Percentiles rank a stretch among this genome's conserved stretches.
phyloP scores from a whole-genome alignment of 2,329 filamentous ascomycete species.

The Colletotrichum brevisporum region DNA sequence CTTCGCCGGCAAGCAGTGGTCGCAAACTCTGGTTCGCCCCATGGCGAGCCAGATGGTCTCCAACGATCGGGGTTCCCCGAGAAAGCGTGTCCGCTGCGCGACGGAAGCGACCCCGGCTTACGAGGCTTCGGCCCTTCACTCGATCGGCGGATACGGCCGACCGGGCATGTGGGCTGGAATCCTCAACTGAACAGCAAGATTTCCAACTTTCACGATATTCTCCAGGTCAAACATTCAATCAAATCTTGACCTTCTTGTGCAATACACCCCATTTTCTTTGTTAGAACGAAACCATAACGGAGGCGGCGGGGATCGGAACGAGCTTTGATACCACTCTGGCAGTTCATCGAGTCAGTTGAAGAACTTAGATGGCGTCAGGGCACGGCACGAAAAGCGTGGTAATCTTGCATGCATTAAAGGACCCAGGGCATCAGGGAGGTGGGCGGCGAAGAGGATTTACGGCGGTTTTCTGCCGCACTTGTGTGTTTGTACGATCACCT shows the following conservation, averaged over 20 bases:
- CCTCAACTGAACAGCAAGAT: constrained; percentile 60
- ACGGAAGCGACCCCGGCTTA: constrained; percentile 68
- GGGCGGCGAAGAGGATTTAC: constrained; percentile 44
- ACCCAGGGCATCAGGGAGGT: constrained; percentile 51
- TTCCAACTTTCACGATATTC: constrained; percentile 22
- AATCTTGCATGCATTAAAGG: constrained; percentile 57
- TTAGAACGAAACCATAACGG: constrained; percentile 42
- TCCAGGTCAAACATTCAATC: constrained; percentile 18
- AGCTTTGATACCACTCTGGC: constrained; percentile 50
- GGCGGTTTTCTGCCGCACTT: constrained; percentile 26
- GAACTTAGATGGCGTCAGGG: constrained; percentile 51
- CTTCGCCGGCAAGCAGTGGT: constrained; percentile 50
- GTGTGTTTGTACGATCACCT: constrained; percentile 42
- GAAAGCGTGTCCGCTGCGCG: constrained; percentile 78
- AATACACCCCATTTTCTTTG: constrained; percentile 43
- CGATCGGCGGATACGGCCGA: constrained; percentile 65
- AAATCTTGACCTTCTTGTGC: constrained; percentile 36
- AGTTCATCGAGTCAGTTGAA: constrained; percentile 51
- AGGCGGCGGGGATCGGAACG: constrained; percentile 46
- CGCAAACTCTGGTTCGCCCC: constrained; percentile 56
- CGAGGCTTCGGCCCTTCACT: constrained; percentile 62
- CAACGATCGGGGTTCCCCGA: constrained; percentile 54
- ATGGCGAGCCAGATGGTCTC: constrained; percentile 48
- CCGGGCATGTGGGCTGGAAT: constrained; percentile 79
- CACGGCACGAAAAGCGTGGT: constrained; percentile 57